Evolutionary conservation across 106 monocot genomes (phyloP), one percentile per base, ranked within the genome.

Genomic region (Dioscorea zingiberensis): DNA sequence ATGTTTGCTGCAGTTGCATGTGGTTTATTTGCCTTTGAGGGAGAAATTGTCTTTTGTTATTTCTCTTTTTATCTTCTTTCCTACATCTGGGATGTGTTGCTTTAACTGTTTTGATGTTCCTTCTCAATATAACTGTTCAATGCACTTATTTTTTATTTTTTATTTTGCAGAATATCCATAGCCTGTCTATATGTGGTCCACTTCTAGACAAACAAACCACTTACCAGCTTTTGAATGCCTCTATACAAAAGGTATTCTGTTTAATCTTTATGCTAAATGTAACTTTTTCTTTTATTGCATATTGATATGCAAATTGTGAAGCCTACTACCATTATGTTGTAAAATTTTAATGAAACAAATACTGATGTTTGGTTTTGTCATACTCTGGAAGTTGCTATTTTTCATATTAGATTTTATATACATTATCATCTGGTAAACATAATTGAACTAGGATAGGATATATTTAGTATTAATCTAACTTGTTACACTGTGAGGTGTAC

Each of bases 211-310:
- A 65, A 28, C 32, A 58, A 47, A 64, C 38, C 25, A 26, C 60
- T 32, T 76, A 77, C 68, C 66, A 65, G 70, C 70, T 98, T 27
- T 55, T 55, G 62, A 84, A 86, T 82, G 86, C 82, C 65, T 98
- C 88, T 29, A 75, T 92, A 51, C 69, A 71, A 57, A 92, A 98
- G 95, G 95, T 95, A 80, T 66, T 38, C 27, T 66, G 14, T 62
- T 18, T 26, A 14, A 44, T 53, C 26, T 59, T 55, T 46, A 18
- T 18, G 19, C 51, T 53, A 53, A 4, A 3, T 53, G 51, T 19
- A 18, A 53, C 4, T 18, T 53, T 19, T 53, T 53, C 19, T 53
- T 53, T 53, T 19, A 4, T 18, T 53, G 9, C 19, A 16, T 15
- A 18, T 53, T 53, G 51, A 18, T 18, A 13, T 53, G 19, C 16